These are phyloP conservation scores for Neltuma alba DNA, from an alignment of 306 rosid genomes.

Conservation along the genomic window DNA sequence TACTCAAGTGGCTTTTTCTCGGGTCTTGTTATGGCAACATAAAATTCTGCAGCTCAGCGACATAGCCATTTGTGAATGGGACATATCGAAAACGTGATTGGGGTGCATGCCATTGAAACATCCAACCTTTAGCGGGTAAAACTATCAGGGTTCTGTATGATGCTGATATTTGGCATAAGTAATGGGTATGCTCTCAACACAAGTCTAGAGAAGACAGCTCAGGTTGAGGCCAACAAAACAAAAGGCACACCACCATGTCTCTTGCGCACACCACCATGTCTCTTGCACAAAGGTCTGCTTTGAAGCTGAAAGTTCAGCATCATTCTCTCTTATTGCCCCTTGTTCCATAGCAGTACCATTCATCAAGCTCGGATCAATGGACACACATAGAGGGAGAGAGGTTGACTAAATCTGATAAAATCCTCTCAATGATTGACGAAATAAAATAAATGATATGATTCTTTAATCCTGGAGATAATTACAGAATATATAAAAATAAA, in stretches of 20 bases:
- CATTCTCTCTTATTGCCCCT: not conserved
- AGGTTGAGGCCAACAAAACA: slow-evolving; percentile 3
- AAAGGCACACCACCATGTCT: not conserved
- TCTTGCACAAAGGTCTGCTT: not conserved
- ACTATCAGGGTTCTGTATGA: not conserved
- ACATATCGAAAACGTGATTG: not conserved
- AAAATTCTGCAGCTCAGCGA: not conserved
- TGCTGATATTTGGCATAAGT: not conserved
- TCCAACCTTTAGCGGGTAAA: not conserved
- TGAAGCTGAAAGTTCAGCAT: not conserved
- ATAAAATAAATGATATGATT: not conserved
- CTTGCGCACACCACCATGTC: not conserved
- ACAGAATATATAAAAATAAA: not conserved
- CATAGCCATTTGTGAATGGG: not conserved
- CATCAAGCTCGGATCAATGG: not conserved
- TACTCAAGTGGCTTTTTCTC: not conserved
- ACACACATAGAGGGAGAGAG: not conserved
- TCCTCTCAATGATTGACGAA: not conserved
- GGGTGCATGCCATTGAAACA: not conserved
- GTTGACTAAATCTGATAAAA: not conserved
- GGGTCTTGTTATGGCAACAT: not conserved
- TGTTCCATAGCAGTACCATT: not conserved
- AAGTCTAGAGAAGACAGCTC: not conserved
- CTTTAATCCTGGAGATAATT: not conserved
- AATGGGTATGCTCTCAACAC: not conserved